Evolutionary conservation across 495 filamentous ascomycete species (phyloP), one percentile per base, ranked within the genome.

Genomic region (Annulohypoxylon moriforme): DNA sequence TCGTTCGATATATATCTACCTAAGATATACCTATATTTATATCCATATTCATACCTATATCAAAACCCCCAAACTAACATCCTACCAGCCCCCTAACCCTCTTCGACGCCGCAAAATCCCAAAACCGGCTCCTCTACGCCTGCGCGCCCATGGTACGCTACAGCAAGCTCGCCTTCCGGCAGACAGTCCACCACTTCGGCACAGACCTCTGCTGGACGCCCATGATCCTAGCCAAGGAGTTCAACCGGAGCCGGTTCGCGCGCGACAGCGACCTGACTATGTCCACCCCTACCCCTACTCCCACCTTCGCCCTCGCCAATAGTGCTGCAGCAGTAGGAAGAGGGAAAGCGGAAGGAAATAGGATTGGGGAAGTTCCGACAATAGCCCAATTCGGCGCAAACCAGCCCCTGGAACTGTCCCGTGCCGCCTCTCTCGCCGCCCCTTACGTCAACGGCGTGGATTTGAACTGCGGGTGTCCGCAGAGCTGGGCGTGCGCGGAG

Each of bases 161-260:
- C 76, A 84, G 83, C 81, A 87, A 87, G 83, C 82, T 92, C 6
- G 89, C 89, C 64, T 91, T 92, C 72, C 85, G 89, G 50, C 83
- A 88, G 55, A 87, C 89, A 0, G 84, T 87, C 3, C 80, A 84
- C 42, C 78, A 85, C 29, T 90, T 89, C 75, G 84, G 84, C 34
- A 85, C 87, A 14, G 89, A 91, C 73, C 75, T 92, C 18, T 86
- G 85, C 67, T 91, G 89, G 82, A 91, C 89, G 6, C 89, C 89
- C 40, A 92, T 92, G 89, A 88, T 91, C 68, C 80, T 92, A 31
- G 89, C 89, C 46, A 91, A 91, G 73, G 89, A 92, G 77, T 92
- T 91, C 75, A 89, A 89, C 74, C 81, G 89, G 24, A 88, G 80
- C 70, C 65, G 73, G 6, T 76, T 85, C 55, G 89, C 89, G 38